These are phyloP conservation scores for Pluteus cervinus DNA, from an alignment of 768 basidiomycete genomes.

Conservation along the genomic window DNA sequence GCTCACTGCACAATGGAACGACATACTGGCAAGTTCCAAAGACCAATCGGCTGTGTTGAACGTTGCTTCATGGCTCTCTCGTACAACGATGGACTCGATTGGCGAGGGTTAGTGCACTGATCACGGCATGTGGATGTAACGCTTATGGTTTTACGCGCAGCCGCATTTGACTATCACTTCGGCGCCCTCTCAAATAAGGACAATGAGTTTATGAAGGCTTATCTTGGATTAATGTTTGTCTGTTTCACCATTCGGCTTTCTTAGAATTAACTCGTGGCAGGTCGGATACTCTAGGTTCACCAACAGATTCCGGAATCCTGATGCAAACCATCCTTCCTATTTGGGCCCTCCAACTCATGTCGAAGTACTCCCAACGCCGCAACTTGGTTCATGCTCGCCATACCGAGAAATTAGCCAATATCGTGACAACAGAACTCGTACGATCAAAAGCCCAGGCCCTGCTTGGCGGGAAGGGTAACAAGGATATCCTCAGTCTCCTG, in stretches of 20 bases:
- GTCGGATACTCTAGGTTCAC: slow-evolving; percentile 43
- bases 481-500: slow-evolving; percentile 52
- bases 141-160: slow-evolving; percentile 15
- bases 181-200: slow-evolving; percentile 42
- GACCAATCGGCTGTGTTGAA: slow-evolving; percentile 38
- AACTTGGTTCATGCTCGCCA: slow-evolving; percentile 41
- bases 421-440: slow-evolving; percentile 40
- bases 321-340: slow-evolving; percentile 44
- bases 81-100: slow-evolving; percentile 44
- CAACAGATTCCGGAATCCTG: slow-evolving; percentile 39
- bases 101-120: slow-evolving; percentile 33
- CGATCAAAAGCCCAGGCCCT: slow-evolving; percentile 42
- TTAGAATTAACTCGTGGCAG: slow-evolving; percentile 18
- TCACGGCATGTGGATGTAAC: background rate
- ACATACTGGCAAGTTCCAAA: slow-evolving; percentile 36
- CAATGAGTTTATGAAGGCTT: slow-evolving; percentile 50
- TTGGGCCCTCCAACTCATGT: slow-evolving; percentile 37
- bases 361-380: slow-evolving; percentile 37
- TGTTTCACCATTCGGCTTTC: background rate
- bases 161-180: slow-evolving; percentile 53
- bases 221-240: slow-evolving; percentile 42
- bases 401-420: slow-evolving; percentile 36
- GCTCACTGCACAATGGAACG: slow-evolving; percentile 47
- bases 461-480: slow-evolving; percentile 40
- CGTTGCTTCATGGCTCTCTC: slow-evolving; percentile 43